phyloP scores from a whole-genome alignment of 257 asterid species.

The Pogostemon cablin region DNA sequence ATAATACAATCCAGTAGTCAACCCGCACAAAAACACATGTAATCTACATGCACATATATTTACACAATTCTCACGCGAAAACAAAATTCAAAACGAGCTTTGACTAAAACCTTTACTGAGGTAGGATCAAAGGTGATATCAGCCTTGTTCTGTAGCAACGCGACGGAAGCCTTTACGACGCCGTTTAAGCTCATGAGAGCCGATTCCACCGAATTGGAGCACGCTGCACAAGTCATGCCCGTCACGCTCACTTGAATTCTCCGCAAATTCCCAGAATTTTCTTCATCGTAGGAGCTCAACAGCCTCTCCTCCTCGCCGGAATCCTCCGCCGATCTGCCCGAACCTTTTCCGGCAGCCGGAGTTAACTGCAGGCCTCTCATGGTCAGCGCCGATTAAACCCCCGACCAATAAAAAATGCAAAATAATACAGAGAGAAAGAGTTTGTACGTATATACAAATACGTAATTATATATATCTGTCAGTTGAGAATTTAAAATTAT shows the following conservation, averaged over 20 bases:
- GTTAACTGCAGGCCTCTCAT: conserved; percentile 72
- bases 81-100: conserved; percentile 2
- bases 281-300: conserved; percentile 61
- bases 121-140: conserved; percentile 74
- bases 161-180: conserved; percentile 86
- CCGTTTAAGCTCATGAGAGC: conserved; percentile 72
- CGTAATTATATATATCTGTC: conserved; percentile 15
- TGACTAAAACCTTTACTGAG: conserved; percentile 60
- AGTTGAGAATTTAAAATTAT: conserved; percentile 23
- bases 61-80: conserved; percentile 10
- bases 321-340: conserved; percentile 32
- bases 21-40: conserved; percentile 7
- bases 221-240: conserved; percentile 99
- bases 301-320: conserved; percentile 70
- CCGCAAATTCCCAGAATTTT: conserved; percentile 46
- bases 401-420: conserved; percentile 14
- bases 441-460: conserved; percentile 18
- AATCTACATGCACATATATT: conserved; percentile 17
- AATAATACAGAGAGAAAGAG: conserved; percentile 25
- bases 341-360: conserved; percentile 37
- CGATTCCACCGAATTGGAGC: conserved; percentile 91
- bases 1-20: conserved; percentile 8
- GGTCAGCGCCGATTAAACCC: conserved; percentile 56
- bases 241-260: conserved; percentile 78
- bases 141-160: conserved; percentile 93